These are phyloP conservation scores for Oryza longistaminata DNA, from an alignment of 176 grass and related monocot species.

Conservation along the genomic window DNA sequence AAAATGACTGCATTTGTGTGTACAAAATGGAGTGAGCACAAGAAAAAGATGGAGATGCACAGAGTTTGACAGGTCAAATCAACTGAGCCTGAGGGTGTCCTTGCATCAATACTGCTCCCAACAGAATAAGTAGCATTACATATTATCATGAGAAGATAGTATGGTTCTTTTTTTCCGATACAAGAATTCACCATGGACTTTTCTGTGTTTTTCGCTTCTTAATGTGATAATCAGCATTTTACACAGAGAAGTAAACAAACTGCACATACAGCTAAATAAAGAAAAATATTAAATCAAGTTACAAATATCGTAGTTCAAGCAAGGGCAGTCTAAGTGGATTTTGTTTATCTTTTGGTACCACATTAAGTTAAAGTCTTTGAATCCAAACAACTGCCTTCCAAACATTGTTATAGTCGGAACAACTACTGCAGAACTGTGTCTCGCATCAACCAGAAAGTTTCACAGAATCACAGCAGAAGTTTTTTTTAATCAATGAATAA, in stretches of 20 bases:
- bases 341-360: not conserved
- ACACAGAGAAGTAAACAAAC: not conserved
- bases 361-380: not conserved
- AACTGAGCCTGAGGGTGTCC: not conserved
- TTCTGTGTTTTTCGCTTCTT: not conserved
- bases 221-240: not conserved
- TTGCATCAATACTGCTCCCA: not conserved
- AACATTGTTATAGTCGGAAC: not conserved
- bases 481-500: not conserved
- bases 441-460: not conserved
- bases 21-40: not conserved
- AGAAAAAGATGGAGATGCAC: not conserved
- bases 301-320: not conserved
- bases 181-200: not conserved
- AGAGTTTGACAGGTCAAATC: not conserved
- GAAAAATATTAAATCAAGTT: not conserved
- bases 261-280: not conserved
- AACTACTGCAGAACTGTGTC: not conserved
- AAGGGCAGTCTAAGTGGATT: not conserved
- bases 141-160: not conserved
- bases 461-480: not conserved
- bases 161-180: not conserved
- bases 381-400: not conserved
- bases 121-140: conserved; percentile 3
- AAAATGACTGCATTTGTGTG: conserved; percentile 6